phyloP scores from a whole-genome alignment of 371 early-diverging fungal species.

The Syncephalis plumigaleata region DNA sequence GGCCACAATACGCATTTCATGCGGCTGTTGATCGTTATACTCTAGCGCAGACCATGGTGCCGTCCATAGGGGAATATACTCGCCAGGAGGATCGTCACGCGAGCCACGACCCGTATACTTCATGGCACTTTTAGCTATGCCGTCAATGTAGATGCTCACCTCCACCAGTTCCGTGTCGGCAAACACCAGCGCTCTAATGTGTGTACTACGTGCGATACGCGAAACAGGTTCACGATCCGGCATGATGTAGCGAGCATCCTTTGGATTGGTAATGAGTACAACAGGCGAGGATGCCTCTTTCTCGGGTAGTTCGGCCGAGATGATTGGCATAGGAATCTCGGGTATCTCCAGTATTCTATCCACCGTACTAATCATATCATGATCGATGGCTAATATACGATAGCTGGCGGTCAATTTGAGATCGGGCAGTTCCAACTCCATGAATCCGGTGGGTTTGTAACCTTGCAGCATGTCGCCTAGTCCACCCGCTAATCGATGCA shows the following conservation, averaged over 20 bases:
- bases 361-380: slow-evolving; percentile 67
- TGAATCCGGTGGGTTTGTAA: slow-evolving; percentile 36
- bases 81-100: slow-evolving; percentile 16
- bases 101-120: slow-evolving; percentile 15
- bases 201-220: slow-evolving; percentile 18
- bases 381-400: slow-evolving; percentile 70
- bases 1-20: slow-evolving; percentile 34
- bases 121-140: slow-evolving; percentile 15
- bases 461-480: slow-evolving; percentile 42
- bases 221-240: slow-evolving; percentile 49
- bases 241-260: slow-evolving; percentile 58
- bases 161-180: slow-evolving; percentile 13
- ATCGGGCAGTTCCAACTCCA: slow-evolving; percentile 77
- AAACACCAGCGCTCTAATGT: slow-evolving; percentile 61
- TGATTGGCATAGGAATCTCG: not conserved
- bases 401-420: slow-evolving; percentile 69
- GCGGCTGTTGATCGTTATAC: slow-evolving; percentile 39
- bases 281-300: slow-evolving; percentile 39
- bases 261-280: slow-evolving; percentile 74
- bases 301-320: slow-evolving; percentile 1
- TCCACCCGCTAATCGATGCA: slow-evolving; percentile 59
- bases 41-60: slow-evolving; percentile 44
- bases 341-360: slow-evolving; percentile 22
- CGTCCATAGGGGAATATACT: slow-evolving; percentile 46
- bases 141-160: slow-evolving; percentile 26